Conservation (phyloP, 495 filamentous ascomycete species). For the Astrothelium subdiscretum region DNA sequence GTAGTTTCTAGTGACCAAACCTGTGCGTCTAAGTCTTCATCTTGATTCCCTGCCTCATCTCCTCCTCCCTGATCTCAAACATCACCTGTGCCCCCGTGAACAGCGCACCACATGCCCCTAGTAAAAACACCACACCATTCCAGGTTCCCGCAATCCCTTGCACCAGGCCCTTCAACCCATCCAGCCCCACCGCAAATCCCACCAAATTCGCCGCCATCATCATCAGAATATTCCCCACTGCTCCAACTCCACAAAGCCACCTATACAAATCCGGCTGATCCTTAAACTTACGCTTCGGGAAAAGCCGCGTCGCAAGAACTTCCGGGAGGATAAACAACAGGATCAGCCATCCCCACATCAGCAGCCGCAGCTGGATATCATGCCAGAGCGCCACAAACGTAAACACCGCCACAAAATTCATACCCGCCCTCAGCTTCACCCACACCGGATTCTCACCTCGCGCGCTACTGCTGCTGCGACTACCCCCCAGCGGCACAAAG, state of each 20-base stretch:
- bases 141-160: conserved; percentile 61
- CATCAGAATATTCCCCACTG: conserved; percentile 78
- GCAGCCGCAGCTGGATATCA: conserved; percentile 82
- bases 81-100: conserved; percentile 89
- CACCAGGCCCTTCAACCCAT: conserved; percentile 69
- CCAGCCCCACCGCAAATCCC: conserved; percentile 75
- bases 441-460: conserved; percentile 16
- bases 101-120: conserved; percentile 52
- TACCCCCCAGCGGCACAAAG: conserved; percentile 82
- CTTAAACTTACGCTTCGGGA: conserved; percentile 61
- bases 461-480: conserved; percentile 28
- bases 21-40: conserved; percentile 26
- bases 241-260: conserved; percentile 72
- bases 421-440: conserved; percentile 37
- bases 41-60: conserved; percentile 68
- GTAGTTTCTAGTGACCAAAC: not conserved
- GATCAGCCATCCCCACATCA: conserved; percentile 95
- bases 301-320: conserved; percentile 54
- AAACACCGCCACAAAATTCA: conserved; percentile 78
- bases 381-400: conserved; percentile 98
- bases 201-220: conserved; percentile 95
- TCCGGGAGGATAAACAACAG: conserved; percentile 90
- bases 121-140: conserved; percentile 63
- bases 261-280: conserved; percentile 57
- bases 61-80: conserved; percentile 86